These are phyloP conservation scores for Diplodia intermedia DNA, from an alignment of 2,329 filamentous ascomycete genomes.

Conservation along the genomic window DNA sequence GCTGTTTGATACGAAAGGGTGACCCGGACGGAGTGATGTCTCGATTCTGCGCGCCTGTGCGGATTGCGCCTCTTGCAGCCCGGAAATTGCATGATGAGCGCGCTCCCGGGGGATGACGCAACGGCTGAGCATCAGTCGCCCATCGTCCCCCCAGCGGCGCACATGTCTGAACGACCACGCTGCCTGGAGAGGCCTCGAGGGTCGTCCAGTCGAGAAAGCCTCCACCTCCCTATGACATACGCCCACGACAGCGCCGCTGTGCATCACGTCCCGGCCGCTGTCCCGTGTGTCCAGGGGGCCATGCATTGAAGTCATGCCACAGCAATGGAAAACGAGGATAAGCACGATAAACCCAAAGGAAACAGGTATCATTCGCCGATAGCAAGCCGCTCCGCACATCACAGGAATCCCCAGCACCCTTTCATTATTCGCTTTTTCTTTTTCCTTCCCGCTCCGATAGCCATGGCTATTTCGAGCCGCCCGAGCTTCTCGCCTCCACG, in stretches of 20 bases:
- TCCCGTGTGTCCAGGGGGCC: conserved; percentile 17
- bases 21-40: conserved; percentile 10
- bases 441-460: neutral
- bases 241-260: neutral
- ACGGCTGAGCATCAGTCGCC: neutral
- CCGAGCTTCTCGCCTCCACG: conserved; percentile 19
- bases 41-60: conserved; percentile 2
- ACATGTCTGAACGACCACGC: neutral
- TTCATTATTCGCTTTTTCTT: neutral
- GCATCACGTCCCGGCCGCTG: conserved; percentile 21
- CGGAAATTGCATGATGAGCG: conserved; percentile 13
- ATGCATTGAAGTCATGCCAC: conserved; percentile 7
- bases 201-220: neutral
- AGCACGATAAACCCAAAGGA: neutral
- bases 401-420: neutral
- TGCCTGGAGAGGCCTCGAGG: neutral
- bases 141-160: neutral
- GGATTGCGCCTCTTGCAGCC: neutral
- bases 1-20: conserved; percentile 23
- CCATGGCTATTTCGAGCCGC: conserved; percentile 2
- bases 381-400: neutral
- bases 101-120: conserved; percentile 1
- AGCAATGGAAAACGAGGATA: neutral
- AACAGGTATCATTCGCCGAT: conserved; percentile 19
- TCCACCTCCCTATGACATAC: conserved; percentile 13